phyloP scores from a whole-genome alignment of 2,329 filamentous ascomycete species.

The Remersonia thermophila region DNA sequence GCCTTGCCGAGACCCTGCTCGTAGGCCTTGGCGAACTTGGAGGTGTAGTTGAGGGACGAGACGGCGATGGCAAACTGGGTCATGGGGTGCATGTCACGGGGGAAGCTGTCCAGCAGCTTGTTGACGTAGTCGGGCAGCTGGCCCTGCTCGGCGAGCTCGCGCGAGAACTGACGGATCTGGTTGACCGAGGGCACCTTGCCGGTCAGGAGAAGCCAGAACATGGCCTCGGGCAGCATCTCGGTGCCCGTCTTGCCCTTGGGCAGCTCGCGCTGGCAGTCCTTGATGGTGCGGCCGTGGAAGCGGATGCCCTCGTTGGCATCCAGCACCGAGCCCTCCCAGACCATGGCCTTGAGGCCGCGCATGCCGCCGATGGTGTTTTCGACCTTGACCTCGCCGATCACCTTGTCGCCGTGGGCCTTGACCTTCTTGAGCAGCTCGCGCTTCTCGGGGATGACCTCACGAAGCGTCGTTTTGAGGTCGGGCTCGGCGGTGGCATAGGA shows the following conservation, averaged over 20 bases:
- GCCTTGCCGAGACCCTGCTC: constrained; percentile 85
- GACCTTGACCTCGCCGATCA: constrained; percentile 84
- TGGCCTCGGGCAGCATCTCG: constrained; percentile 96
- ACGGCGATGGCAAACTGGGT: constrained; percentile 94
- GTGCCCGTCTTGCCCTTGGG: constrained; percentile 86
- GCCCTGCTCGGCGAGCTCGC: constrained; percentile 77
- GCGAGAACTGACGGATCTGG: constrained; percentile 73
- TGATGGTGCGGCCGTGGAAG: constrained; percentile 96
- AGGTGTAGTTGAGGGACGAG: constrained; percentile 89
- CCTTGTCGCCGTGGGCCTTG: constrained; percentile 71
- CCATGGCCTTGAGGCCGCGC: constrained; percentile 94
- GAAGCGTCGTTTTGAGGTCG: constrained; percentile 79
- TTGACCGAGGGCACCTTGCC: constrained; percentile 74
- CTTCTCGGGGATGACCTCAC: constrained; percentile 77
- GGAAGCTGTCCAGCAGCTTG: constrained; percentile 83
- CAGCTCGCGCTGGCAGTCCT: constrained; percentile 87
- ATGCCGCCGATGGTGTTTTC: constrained; percentile 92
- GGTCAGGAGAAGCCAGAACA: constrained; percentile 98
- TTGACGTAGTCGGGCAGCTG: constrained; percentile 70
- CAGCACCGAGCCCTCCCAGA: constrained; percentile 96
- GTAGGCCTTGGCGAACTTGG: constrained; percentile 86
- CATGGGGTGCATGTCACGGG: constrained; percentile 89
- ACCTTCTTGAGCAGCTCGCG: constrained; percentile 87
- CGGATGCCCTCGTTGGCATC: constrained; percentile 95
- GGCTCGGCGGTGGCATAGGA: constrained; percentile 67